phyloP scores from a whole-genome alignment of 169 alveolate species.

The Amoebophrya sp. region DNA sequence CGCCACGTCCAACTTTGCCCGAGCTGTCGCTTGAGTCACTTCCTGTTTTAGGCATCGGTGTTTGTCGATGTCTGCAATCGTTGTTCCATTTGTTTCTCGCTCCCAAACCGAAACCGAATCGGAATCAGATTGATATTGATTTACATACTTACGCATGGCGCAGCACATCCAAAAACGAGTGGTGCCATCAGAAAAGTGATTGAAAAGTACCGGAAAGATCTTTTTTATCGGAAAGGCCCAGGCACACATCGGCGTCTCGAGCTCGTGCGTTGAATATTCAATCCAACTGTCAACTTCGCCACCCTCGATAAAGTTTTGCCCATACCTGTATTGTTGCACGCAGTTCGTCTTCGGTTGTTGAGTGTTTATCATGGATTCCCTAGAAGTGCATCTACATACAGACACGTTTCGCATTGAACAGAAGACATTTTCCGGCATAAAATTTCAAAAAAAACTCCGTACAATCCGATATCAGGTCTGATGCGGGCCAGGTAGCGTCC shows the following conservation, averaged over 20 bases:
- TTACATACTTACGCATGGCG: too few species aligned
- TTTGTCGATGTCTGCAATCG: too few species aligned
- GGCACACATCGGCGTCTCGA: constrained; percentile 38
- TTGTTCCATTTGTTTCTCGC: too few species aligned
- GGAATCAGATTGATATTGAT: too few species aligned
- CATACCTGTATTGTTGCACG: not conserved
- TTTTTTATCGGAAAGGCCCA: not conserved
- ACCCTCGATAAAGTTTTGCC: constrained; percentile 9
- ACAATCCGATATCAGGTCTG: constrained; percentile 1
- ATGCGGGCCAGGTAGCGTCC: not conserved
- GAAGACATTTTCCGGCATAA: too few species aligned
- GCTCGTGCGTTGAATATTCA: constrained; percentile 37
- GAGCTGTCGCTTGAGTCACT: constrained; percentile 28
- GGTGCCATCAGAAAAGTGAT: not conserved
- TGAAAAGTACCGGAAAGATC: not conserved
- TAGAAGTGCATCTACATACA: too few species aligned
- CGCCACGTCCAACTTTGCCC: constrained; percentile 38
- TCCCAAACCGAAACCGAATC: too few species aligned
- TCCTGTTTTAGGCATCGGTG: too few species aligned
- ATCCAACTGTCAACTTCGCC: constrained; percentile 49
- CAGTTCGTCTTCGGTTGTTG: too few species aligned
- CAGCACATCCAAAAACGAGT: not conserved
- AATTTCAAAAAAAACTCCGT: too few species aligned
- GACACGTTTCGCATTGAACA: too few species aligned
- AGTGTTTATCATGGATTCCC: too few species aligned